A percentile compares a stretch with the other conserved stretches of the same genome.
Evolutionary conservation across 2,329 filamentous ascomycete genomes (phyloP).

Genomic region (Fusarium transvaalense): DNA sequence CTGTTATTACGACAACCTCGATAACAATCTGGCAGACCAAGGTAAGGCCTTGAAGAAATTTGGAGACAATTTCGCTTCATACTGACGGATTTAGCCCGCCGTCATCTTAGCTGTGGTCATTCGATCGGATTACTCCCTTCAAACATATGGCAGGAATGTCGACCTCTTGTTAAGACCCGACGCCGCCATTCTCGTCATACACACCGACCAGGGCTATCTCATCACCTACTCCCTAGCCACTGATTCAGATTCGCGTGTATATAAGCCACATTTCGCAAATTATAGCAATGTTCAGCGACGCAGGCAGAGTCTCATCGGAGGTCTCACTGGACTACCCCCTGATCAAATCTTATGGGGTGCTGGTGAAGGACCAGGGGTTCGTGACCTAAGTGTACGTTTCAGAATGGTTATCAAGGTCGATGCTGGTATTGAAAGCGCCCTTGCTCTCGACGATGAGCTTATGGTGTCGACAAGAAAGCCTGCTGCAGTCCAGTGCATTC

Average conservation of each 20-base stretch:
- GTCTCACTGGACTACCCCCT: slow-evolving; percentile 65
- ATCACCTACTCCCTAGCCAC: slow-evolving; percentile 94
- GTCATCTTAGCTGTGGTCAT: slow-evolving; percentile 88
- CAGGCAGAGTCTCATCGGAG: slow-evolving; percentile 71
- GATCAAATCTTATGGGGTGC: slow-evolving; percentile 78
- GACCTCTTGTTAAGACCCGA: slow-evolving; percentile 90
- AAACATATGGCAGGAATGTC: slow-evolving; percentile 86
- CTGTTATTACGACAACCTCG: slow-evolving; percentile 84
- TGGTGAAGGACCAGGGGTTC: slow-evolving; percentile 84
- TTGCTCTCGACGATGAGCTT: slow-evolving; percentile 92
- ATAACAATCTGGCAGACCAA: slow-evolving; percentile 98
- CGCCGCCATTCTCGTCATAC: slow-evolving; percentile 90
- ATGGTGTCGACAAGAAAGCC: slow-evolving; percentile 92
- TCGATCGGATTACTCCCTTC: slow-evolving; percentile 82
- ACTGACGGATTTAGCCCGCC: slow-evolving; percentile 72
- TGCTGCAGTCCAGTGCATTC: slow-evolving; percentile 95
- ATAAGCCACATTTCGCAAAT: slow-evolving; percentile 83
- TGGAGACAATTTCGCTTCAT: background rate
- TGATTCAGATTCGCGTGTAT: slow-evolving; percentile 84
- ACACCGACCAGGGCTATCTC: slow-evolving; percentile 86
- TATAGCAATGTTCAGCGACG: slow-evolving; percentile 72
- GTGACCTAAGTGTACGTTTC: slow-evolving; percentile 91
- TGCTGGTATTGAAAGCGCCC: slow-evolving; percentile 87
- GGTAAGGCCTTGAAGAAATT: slow-evolving; percentile 63
- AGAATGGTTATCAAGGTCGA: slow-evolving; percentile 98